A percentile compares a stretch with the other conserved stretches of the same genome.
These are phyloP conservation scores for Rhodotorula taiwanensis DNA, from an alignment of 768 basidiomycete genomes.

Conservation along the genomic window DNA sequence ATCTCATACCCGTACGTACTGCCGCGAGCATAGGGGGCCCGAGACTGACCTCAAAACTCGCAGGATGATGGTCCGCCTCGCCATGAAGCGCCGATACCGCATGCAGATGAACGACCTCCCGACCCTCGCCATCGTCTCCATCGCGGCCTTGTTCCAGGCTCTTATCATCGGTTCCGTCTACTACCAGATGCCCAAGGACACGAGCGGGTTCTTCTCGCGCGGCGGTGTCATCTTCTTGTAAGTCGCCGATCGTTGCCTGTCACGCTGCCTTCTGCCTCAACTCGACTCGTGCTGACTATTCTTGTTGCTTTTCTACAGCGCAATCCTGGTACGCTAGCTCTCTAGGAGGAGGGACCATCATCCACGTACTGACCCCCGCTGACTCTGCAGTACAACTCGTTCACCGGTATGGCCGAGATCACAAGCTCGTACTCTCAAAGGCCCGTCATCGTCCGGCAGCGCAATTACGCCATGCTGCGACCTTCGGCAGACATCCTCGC, in stretches of 20 bases:
- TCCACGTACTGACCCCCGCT: not conserved
- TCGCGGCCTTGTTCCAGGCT: conserved; percentile 10
- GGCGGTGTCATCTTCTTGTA: conserved; percentile 72
- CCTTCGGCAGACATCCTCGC: conserved; percentile 48
- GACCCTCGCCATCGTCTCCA: conserved; percentile 38
- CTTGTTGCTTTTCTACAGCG: not conserved
- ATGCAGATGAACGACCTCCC: conserved; percentile 49
- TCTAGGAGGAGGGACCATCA: not conserved
- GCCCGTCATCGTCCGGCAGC: conserved; percentile 43
- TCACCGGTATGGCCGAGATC: conserved; percentile 47
- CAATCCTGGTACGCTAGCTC: not conserved
- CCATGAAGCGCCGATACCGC: conserved; percentile 51
- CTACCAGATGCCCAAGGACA: conserved; percentile 53
- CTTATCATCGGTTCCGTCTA: conserved; percentile 57
- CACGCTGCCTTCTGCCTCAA: not conserved
- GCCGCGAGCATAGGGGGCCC: conserved; percentile 45
- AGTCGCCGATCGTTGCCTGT: conserved; percentile 11
- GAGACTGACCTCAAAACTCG: not conserved
- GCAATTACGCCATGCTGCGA: conserved; percentile 49
- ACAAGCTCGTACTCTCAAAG: conserved; percentile 38
- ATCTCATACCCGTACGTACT: conserved; percentile 49
- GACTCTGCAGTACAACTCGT: conserved; percentile 47
- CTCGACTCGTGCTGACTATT: not conserved
- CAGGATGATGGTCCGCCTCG: conserved; percentile 50
- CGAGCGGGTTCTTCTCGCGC: conserved; percentile 64